These are phyloP conservation scores for Pugionium cornutum DNA, from an alignment of 345 rosid species.

Conservation along the genomic window DNA sequence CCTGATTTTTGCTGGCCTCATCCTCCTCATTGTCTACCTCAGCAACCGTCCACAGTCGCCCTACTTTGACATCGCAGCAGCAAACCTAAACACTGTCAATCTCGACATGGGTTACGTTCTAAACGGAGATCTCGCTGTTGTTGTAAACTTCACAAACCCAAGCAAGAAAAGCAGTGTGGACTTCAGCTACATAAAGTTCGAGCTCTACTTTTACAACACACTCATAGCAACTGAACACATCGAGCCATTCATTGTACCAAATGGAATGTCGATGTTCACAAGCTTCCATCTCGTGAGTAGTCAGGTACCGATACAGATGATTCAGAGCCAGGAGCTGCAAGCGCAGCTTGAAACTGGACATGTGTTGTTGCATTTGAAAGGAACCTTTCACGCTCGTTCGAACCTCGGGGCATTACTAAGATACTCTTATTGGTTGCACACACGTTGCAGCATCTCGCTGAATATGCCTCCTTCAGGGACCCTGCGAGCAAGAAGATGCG, in stretches of 20 bases:
- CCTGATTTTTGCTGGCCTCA: slow-evolving; percentile 60
- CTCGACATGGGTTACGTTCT: slow-evolving; percentile 66
- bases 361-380: slow-evolving; percentile 57
- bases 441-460: slow-evolving; percentile 55
- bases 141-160: slow-evolving; percentile 86
- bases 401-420: slow-evolving; percentile 59
- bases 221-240: slow-evolving; percentile 66
- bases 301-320: slow-evolving; percentile 62
- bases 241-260: slow-evolving; percentile 66
- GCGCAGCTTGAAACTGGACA: slow-evolving; percentile 54
- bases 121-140: slow-evolving; percentile 65
- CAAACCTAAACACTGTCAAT: slow-evolving; percentile 71
- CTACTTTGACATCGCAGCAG: slow-evolving; percentile 58
- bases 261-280: slow-evolving; percentile 45
- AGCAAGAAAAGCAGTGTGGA: slow-evolving; percentile 73
- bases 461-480: slow-evolving; percentile 76
- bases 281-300: slow-evolving; percentile 65
- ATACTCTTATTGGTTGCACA: slow-evolving; percentile 72
- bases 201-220: slow-evolving; percentile 63
- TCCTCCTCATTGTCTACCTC: slow-evolving; percentile 70
- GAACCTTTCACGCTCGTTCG: slow-evolving; percentile 67
- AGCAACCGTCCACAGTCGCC: slow-evolving; percentile 77
- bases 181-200: slow-evolving; percentile 57
- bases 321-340: slow-evolving; percentile 51
- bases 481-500: slow-evolving; percentile 57